These are phyloP conservation scores for Dillenia turbinata DNA, from an alignment of 164 flowering plant genomes.

Conservation along the genomic window DNA sequence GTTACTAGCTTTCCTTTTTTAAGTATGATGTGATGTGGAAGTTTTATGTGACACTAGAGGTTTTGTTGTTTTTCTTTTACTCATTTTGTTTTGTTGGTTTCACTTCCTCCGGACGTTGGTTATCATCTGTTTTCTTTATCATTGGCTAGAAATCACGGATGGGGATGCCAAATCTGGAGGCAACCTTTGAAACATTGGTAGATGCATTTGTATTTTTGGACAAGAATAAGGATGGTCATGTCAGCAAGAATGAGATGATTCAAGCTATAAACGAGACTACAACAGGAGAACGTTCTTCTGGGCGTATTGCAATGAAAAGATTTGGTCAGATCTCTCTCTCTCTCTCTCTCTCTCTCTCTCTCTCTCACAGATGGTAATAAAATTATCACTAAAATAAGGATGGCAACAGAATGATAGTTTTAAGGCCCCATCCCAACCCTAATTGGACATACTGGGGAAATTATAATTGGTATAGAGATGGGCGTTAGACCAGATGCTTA, in stretches of 20 bases:
- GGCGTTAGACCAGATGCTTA: no score
- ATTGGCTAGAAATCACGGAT: conserved; percentile 51
- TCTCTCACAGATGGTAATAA: no score
- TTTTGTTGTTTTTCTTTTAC: no score
- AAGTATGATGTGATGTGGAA: no score
- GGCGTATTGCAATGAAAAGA: conserved; percentile 86
- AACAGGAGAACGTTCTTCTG: conserved; percentile 80
- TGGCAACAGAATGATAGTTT: no score
- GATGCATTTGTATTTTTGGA: conserved; percentile 93
- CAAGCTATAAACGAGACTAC: conserved; percentile 76
- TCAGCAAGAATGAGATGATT: conserved; percentile 92
- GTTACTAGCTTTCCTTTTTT: no score
- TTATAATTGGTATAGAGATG: no score
- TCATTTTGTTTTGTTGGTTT: conserved; percentile 1
- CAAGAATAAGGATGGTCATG: conserved; percentile 93
- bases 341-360: no score
- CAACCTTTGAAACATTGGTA: conserved; percentile 84
- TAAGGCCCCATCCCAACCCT: no score
- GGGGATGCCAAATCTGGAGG: conserved; percentile 77
- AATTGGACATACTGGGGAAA: no score
- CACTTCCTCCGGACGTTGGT: not conserved
- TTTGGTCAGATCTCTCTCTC: conserved; percentile 60
- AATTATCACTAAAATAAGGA: no score
- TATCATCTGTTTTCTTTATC: not conserved
- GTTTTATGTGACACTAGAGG: no score